Evolutionary conservation across 2,329 filamentous ascomycete species (phyloP), one percentile per base, ranked within the genome.

Genomic region (Verticillium zaregamsianum): DNA sequence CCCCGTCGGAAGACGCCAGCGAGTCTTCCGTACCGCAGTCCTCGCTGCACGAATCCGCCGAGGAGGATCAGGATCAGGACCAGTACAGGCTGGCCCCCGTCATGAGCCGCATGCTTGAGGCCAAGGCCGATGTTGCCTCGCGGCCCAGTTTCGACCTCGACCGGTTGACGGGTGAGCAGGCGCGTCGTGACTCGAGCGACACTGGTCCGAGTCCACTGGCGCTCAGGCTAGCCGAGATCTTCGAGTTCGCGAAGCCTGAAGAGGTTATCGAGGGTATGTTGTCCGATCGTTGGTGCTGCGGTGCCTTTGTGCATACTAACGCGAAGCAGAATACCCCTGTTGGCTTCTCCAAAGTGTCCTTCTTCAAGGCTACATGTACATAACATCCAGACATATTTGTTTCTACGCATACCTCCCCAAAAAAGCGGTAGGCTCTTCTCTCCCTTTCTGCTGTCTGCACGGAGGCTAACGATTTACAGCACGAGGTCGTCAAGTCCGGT

Each of bases 341-440:
- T 97, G 92, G 88, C 79, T 98, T 45, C 79, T 98, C 37, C 93
- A 97, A 73, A 97, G 90, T 71, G 92, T 97, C 55, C 80, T 98
- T 33, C 83, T 98, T 9, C 93, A 97, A 72, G 95, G 95, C 6
- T 97, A 95, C 73, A 89, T 99, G 84, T 98, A 98, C 77, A 91
- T 99, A 70, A 98, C 95, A 0, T 83, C 90, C 64, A 90, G 89
- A 68, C 95, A 99, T 72, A 90, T 98, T 64, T 97, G 93, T 77
- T 99, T 98, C 74, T 98, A 97, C 72, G 93, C 95, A 45, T 97
- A 97, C 72, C 83, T 98, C n/a, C 93, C 93, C 7, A 96, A 93
- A 80, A 97, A 95, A 81, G 87, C 90, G 59, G 90, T 91, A 57
- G 17, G 40, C 9, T 28, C 28, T 28, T 28, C 54, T 52, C 28